These are phyloP conservation scores for Orbilia javanica DNA, from an alignment of 2,329 filamentous ascomycete species.

Conservation along the genomic window DNA sequence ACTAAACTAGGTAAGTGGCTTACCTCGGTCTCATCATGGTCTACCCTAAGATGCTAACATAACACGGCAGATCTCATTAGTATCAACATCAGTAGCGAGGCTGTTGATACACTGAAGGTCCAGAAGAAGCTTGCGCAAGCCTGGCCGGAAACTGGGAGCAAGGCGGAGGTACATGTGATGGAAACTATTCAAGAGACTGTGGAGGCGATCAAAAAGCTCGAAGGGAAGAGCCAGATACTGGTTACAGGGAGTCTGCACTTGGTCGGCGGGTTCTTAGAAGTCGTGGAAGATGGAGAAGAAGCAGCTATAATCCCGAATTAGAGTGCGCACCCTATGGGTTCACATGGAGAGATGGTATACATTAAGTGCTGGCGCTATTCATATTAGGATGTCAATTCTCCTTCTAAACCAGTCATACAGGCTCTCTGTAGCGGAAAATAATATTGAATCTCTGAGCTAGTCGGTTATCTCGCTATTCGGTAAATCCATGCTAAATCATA, in stretches of 20 bases:
- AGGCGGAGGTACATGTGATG: conserved; percentile 71
- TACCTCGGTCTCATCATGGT: conserved; percentile 62
- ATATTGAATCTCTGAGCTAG: not conserved
- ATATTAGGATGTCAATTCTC: not conserved
- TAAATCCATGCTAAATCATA: not conserved
- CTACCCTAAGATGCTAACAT: not conserved
- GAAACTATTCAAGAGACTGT: conserved; percentile 79
- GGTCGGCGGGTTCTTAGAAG: conserved; percentile 81
- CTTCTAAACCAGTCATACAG: not conserved
- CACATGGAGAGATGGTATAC: not conserved
- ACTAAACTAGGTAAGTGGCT: conserved; percentile 68
- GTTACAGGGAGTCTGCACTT: conserved; percentile 88
- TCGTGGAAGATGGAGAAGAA: conserved; percentile 70
- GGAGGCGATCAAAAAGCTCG: conserved; percentile 68
- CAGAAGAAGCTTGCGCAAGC: conserved; percentile 76
- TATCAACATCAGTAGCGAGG: conserved; percentile 72
- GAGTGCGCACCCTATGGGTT: not conserved
- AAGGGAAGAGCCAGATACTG: conserved; percentile 72
- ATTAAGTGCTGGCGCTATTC: conserved; percentile 2
- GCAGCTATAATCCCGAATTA: conserved; percentile 27
- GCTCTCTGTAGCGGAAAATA: not conserved
- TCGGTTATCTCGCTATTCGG: too few relatives aligned
- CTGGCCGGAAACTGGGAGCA: conserved; percentile 71
- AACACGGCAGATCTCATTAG: conserved; percentile 70
- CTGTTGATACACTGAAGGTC: conserved; percentile 73